Evolutionary conservation across 306 rosid genomes (phyloP), one percentile per base, ranked within the genome.

Genomic region (Quercus glauca): DNA sequence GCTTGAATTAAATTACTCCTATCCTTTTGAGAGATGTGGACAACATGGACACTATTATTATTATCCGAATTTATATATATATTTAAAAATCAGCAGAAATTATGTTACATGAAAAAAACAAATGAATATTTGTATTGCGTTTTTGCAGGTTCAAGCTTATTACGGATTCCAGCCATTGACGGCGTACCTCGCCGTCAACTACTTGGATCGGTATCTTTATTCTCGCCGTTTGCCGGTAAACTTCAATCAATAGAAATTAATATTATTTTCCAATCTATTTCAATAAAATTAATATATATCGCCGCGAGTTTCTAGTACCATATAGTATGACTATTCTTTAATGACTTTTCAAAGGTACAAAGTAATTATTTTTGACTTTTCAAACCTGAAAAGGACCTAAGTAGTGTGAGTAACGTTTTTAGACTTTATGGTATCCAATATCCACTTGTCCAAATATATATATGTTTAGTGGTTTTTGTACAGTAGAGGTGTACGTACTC

Each of bases 171-270:
- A 96, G 69, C 98, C 99, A 35, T 75, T 93, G 35, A 96, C 99
- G 87, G 96, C 93, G 76, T 96, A 93, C 87, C 99, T 96, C 58
- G 72, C 99, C 86, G 91, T 96, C 76, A 96, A 96, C 82, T 96
- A 96, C 83, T 77, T 96, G 88, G 99, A 96, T 86, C 98, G 99
- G 74, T 93, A 90, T 78, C 79, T 96, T 72, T 82, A 91, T 78
- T 89, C 89, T 78, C 92, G 91, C 82, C 89, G 79, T 13, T 85
- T 96, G 89, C 99, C 98, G 88, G 99, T 96, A 81, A 88, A 90
- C 60, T 80, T 78, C 65, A 15, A 52, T 12, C 10, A 26, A 55
- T 18, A 55, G 29, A 21, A 70, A 75, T 45, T 78, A 41, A 41
- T 41, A 41, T 37, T 37, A 7, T 37, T 37, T 37, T 37, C 7